Conservation (phyloP, 1,284 basidiomycete species). For the Moesziomyces aphidis region DNA sequence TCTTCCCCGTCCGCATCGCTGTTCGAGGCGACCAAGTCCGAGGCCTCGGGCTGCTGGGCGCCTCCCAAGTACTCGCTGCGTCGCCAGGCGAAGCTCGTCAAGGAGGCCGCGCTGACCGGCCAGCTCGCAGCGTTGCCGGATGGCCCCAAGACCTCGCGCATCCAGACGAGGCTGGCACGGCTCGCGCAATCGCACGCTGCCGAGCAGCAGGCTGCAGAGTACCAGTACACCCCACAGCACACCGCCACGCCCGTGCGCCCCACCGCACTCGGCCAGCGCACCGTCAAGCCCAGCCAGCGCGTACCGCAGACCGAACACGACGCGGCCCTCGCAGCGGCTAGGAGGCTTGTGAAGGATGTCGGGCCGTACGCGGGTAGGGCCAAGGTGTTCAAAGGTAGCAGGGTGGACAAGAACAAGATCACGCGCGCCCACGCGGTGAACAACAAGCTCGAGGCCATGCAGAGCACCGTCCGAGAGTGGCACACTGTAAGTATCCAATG, state of each 20-base stretch:
- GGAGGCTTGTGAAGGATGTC: conserved; percentile 12
- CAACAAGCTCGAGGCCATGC: conserved; percentile 36
- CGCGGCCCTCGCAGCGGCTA: conserved; percentile 30
- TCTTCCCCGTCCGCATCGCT: conserved; percentile 7
- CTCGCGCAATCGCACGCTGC: conserved; percentile 25
- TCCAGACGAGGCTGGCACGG: conserved; percentile 19
- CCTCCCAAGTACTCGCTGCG: conserved; percentile 51
- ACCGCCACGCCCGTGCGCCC: neutral
- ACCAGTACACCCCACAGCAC: conserved; percentile 19
- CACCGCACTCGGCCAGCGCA: conserved; percentile 2
- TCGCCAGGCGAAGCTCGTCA: conserved; percentile 50
- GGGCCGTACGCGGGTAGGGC: conserved; percentile 55
- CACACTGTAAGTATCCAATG: conserved; percentile 27
- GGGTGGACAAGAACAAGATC: conserved; percentile 38
- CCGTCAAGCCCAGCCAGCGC: conserved; percentile 18
- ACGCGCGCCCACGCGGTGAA: conserved; percentile 23
- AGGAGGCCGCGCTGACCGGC: conserved; percentile 25
- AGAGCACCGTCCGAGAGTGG: conserved; percentile 48
- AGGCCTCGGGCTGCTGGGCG: conserved; percentile 41
- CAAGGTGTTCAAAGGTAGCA: conserved; percentile 54
- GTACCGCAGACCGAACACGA: conserved; percentile 11
- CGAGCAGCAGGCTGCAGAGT: conserved; percentile 17
- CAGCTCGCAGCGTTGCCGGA: conserved; percentile 21
- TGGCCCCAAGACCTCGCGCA: conserved; percentile 27
- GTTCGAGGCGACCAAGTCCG: conserved; percentile 26